Evolutionary conservation across 2,329 filamentous ascomycete species (phyloP).

Genomic region (Alternaria novae-zelandiae): DNA sequence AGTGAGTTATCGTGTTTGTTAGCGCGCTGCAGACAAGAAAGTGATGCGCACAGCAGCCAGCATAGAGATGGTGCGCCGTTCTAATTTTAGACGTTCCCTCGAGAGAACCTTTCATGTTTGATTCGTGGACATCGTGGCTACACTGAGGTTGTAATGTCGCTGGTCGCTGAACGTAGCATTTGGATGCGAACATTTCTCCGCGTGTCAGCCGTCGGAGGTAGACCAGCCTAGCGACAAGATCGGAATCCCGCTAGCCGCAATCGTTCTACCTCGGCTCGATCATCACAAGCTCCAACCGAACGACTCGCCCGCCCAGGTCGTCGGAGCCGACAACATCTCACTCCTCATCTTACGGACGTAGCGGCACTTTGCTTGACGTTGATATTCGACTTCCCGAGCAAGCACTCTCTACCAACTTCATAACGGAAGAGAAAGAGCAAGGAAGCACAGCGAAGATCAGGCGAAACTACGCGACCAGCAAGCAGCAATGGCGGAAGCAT

Average conservation of each 20-base stretch:
- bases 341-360: background rate
- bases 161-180: too few species aligned
- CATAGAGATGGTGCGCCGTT: too few species aligned
- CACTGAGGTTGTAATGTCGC: too few species aligned
- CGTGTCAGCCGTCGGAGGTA: too few species aligned
- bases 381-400: fast-evolving
- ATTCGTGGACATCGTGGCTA: too few species aligned
- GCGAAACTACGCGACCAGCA: background rate
- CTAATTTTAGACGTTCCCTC: too few species aligned
- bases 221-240: too few species aligned
- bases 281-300: conserved; percentile 17
- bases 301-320: conserved; percentile 24
- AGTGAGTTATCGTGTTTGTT: too few species aligned
- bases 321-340: conserved; percentile 3
- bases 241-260: background rate
- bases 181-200: too few species aligned
- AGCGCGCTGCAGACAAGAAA: too few species aligned
- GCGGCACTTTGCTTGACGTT: fast-evolving
- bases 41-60: too few species aligned
- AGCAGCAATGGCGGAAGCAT: conserved; percentile 38
- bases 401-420: fast-evolving
- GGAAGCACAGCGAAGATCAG: background rate
- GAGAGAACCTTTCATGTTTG: too few species aligned
- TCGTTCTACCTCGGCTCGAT: conserved; percentile 3
- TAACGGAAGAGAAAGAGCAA: conserved; percentile 12